phyloP scores from a whole-genome alignment of 805 yeast species.

The Wickerhamiella nectarea region DNA sequence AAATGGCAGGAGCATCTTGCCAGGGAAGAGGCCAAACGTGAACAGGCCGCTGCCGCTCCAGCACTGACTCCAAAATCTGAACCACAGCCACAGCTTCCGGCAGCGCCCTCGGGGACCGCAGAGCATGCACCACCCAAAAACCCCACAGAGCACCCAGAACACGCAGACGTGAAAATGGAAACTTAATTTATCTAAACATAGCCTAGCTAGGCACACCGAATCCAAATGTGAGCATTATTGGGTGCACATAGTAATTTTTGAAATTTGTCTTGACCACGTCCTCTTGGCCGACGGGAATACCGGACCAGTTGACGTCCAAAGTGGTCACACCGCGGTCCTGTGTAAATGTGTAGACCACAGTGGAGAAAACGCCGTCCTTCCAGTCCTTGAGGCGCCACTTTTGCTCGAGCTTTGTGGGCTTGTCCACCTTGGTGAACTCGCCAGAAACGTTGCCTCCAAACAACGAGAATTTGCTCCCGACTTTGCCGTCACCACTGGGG shows the following conservation, averaged over 20 bases:
- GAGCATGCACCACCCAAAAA: no score
- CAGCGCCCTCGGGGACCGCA: no score
- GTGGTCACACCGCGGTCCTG: constrained; percentile 79
- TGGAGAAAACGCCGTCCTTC: constrained; percentile 74
- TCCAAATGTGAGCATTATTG: constrained; percentile 86
- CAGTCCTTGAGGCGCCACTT: constrained; percentile 83
- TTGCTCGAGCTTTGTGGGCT: constrained; percentile 48
- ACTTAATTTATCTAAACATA: not conserved
- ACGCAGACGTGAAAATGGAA: not conserved
- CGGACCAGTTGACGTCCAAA: constrained; percentile 63
- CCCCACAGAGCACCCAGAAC: no score
- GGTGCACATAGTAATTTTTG: constrained; percentile 75
- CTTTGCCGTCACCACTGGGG: constrained; percentile 42
- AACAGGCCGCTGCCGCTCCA: not conserved
- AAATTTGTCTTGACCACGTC: constrained; percentile 68
- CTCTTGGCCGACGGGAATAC: constrained; percentile 96
- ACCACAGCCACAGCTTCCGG: no score
- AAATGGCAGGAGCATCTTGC: not conserved
- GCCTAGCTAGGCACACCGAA: constrained; percentile 50
- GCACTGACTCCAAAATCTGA: not conserved
- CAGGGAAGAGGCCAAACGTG: not conserved
- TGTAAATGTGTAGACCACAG: constrained; percentile 47
- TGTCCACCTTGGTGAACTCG: constrained; percentile 44
- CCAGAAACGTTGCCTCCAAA: constrained; percentile 86
- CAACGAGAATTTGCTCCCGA: constrained; percentile 49